Base-by-base conservation (phyloP, 139 green algal genomes). In the Asterochloris erici region DNA sequence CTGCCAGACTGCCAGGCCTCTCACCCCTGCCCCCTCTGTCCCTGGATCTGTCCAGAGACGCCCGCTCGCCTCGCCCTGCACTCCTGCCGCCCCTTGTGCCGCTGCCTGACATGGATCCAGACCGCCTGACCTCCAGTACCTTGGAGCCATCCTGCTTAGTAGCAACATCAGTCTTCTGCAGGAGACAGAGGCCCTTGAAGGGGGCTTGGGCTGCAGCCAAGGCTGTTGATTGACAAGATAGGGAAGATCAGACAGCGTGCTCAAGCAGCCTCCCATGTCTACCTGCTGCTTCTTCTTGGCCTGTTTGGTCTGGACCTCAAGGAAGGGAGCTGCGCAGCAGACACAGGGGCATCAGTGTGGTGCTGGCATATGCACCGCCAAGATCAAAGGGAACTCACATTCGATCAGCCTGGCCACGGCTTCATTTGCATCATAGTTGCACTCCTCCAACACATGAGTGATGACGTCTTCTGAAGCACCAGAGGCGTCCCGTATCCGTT, bases 361-460 rank as follows among this genome's bases (percentile, higher is more conserved):
- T 73, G 63, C 27, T 16, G 2, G 27, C 28, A 84, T 29, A 80
- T 24, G 16, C 24, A 61, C 10, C 12, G n/a, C 28, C n/a, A 71
- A n/a, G 68, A 63, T 21, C 16, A 64, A 21, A 27, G 24, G 13
- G 54, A 60, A 82, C 88, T 83, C 75, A 92, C 88, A 90, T 68
- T 92, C 88, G 62, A 92, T 92, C 9, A 92, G 83, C 64, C 87
- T 63, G 63, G 63, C 80, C 9, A 87, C 91, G 38, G 88, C 85
- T 76, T 91, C 88, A 63, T 92, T 92, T 60, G 87, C 85, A 62
- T 92, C 88, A 69, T 86, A 84, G n/a, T 88, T 89, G 84, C 87
- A 91, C 77, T 91, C 88, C 12, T 76, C 78, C 71, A 91, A 79
- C 66, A 88, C 85, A 16, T 85, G 78, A n/a, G 64, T 85, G 21